phyloP scores from a whole-genome alignment of 2,329 filamentous ascomycete species.

The Nigrograna mackinnonii region DNA sequence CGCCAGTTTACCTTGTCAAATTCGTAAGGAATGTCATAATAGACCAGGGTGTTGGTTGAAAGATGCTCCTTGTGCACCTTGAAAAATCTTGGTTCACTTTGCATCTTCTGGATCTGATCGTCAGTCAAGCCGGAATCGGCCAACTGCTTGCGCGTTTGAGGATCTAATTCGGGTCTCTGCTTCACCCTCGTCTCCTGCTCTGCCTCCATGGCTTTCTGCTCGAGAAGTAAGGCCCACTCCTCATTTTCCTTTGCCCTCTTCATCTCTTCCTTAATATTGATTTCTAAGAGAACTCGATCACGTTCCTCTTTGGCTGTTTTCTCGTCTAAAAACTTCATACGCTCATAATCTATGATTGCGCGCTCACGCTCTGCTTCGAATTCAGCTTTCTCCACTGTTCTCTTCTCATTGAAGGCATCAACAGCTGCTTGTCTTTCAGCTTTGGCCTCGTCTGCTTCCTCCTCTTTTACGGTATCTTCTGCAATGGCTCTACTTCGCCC shows the following conservation, averaged over 20 bases:
- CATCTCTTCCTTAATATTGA: constrained; percentile 44
- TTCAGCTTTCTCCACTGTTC: constrained; percentile 33
- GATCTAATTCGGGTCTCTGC: constrained; percentile 47
- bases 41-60: constrained; percentile 49
- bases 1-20: constrained; percentile 47
- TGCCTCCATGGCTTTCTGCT: constrained; percentile 44
- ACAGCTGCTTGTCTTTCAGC: constrained; percentile 35
- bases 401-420: constrained; percentile 37
- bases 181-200: constrained; percentile 44
- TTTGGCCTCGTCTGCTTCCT: constrained; percentile 29
- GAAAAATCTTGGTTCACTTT: constrained; percentile 51
- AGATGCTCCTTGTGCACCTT: constrained; percentile 52
- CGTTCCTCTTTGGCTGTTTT: constrained; percentile 40
- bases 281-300: constrained; percentile 42
- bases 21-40: constrained; percentile 54
- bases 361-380: constrained; percentile 33
- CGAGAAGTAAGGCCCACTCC: constrained; percentile 45
- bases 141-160: constrained; percentile 49
- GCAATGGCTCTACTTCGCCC: constrained; percentile 31
- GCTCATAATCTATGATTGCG: constrained; percentile 40
- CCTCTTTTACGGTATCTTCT: constrained; percentile 33
- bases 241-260: constrained; percentile 47
- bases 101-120: constrained; percentile 52
- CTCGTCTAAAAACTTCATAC: constrained; percentile 38
- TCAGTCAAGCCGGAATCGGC: constrained; percentile 50